A percentile compares a stretch with the other conserved stretches of the same genome.
These are phyloP conservation scores for Capronia coronata DNA, from an alignment of 2,329 filamentous ascomycete species.

Conservation along the genomic window DNA sequence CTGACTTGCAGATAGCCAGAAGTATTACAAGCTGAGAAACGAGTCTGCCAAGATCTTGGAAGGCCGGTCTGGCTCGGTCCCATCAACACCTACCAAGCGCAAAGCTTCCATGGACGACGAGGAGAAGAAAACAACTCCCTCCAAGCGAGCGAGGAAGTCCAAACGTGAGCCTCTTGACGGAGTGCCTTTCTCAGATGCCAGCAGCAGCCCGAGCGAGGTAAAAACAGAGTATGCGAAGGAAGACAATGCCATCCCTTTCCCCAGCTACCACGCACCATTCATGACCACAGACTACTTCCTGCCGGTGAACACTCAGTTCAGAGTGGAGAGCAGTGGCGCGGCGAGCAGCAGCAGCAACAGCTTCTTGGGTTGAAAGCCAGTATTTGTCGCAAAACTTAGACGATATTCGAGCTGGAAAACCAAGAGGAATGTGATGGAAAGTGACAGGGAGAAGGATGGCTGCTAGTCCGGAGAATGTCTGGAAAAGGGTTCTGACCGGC, in stretches of 20 bases:
- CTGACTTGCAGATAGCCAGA: conserved; percentile 22
- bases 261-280: conserved; percentile 5
- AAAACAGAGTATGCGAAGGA: conserved; percentile 11
- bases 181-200: conserved; percentile 12
- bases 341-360: conserved; percentile 9
- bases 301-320: conserved; percentile 7
- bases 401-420: not conserved
- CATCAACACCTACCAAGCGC: conserved; percentile 20
- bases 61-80: conserved; percentile 7
- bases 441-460: not conserved
- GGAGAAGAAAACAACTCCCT: conserved; percentile 16
- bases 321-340: conserved; percentile 3
- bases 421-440: not conserved
- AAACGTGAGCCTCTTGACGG: conserved; percentile 15
- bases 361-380: conserved; percentile 10
- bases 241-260: conserved; percentile 3
- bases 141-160: conserved; percentile 14
- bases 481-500: not conserved
- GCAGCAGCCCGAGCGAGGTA: conserved; percentile 7
- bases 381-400: not conserved
- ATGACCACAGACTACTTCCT: conserved; percentile 5
- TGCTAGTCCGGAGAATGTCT: not conserved
- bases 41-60: conserved; percentile 16
- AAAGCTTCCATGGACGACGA: conserved; percentile 13
- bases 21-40: conserved; percentile 27